A percentile compares a stretch with the other conserved stretches of the same genome.
Evolutionary conservation across 768 basidiomycete species (phyloP).

Genomic region (Naganishia vaughanmartiniae): DNA sequence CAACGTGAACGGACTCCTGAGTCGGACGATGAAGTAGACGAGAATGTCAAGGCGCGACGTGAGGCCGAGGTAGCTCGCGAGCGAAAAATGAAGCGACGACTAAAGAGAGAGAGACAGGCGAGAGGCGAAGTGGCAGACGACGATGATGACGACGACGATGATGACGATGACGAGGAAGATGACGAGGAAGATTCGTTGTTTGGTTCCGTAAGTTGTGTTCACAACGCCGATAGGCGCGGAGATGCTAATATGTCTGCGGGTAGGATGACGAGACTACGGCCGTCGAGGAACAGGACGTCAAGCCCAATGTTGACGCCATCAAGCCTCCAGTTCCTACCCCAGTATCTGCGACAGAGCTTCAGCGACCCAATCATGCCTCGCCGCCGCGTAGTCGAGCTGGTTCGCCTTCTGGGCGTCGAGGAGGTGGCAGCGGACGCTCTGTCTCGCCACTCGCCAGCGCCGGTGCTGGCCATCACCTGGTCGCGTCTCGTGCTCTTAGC

Average conservation of each 20-base stretch:
- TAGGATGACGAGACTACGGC: background rate
- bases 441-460: constrained; percentile 23
- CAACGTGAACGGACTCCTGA: constrained; percentile 26
- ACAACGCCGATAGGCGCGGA: background rate
- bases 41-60: background rate
- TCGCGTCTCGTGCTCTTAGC: constrained; percentile 28
- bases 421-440: constrained; percentile 12
- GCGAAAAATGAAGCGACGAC: constrained; percentile 9
- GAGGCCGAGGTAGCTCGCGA: constrained; percentile 19
- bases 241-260: background rate
- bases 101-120: constrained; percentile 21
- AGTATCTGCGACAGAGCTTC: background rate
- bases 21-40: constrained; percentile 25
- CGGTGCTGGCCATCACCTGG: constrained; percentile 26
- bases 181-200: constrained; percentile 18
- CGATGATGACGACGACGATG: constrained; percentile 4
- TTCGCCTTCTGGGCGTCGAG: constrained; percentile 5
- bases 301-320: constrained; percentile 19
- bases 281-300: constrained; percentile 25
- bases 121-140: constrained; percentile 9
- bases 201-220: constrained; percentile 6
- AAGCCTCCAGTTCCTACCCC: background rate
- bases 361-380: background rate
- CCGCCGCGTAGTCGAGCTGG: constrained; percentile 11
- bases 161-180: constrained; percentile 20